phyloP scores from a whole-genome alignment of 495 filamentous ascomycete species.

The Penicillium pulvis region DNA sequence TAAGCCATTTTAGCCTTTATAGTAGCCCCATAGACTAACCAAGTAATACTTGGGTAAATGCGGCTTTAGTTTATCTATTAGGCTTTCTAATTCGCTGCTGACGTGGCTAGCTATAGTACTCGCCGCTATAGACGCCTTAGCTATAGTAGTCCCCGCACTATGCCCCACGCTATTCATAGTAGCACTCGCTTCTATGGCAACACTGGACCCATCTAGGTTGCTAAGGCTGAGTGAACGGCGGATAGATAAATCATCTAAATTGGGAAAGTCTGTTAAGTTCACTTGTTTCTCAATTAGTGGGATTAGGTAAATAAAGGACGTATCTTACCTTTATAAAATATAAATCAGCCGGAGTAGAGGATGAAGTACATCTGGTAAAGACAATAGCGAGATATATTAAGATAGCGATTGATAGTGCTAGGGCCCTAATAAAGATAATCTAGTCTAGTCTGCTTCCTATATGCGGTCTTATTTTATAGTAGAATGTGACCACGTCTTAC shows the following conservation, averaged over 20 bases:
- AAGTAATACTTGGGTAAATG: conserved; percentile 5
- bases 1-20: conserved; percentile 1
- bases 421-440: background rate
- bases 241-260: background rate
- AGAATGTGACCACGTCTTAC: too few relatives aligned
- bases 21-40: conserved; percentile 10
- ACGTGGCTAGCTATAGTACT: too few relatives aligned
- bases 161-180: too few relatives aligned
- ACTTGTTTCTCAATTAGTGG: conserved; percentile 4
- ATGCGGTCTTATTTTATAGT: too few relatives aligned
- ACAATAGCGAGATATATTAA: conserved; percentile 9
- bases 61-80: conserved; percentile 7
- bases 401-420: background rate
- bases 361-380: conserved; percentile 8
- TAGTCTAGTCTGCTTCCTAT: too few relatives aligned
- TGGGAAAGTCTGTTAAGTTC: conserved; percentile 6
- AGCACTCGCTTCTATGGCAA: too few relatives aligned
- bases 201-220: too few relatives aligned
- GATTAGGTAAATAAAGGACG: background rate
- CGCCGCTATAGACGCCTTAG: too few relatives aligned
- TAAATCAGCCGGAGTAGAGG: conserved; percentile 3
- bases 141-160: too few relatives aligned
- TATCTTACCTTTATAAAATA: conserved; percentile 10
- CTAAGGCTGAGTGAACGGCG: conserved; percentile 2
- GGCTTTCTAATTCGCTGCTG: too few relatives aligned